Conservation (phyloP, 2,329 filamentous ascomycete species). For the Fusarium lyarnte region DNA sequence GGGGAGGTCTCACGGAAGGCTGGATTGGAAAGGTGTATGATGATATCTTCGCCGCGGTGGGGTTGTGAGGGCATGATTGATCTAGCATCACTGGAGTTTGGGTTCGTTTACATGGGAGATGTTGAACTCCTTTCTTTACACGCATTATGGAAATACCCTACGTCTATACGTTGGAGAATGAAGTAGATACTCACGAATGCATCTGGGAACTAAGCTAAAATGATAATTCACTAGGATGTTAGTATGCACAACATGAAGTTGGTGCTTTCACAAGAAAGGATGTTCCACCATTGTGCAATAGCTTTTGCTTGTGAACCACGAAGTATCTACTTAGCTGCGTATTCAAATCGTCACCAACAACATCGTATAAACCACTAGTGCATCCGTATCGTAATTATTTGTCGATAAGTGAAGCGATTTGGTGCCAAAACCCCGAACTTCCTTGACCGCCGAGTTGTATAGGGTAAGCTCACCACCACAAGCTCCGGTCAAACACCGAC, state of each 20-base stretch:
- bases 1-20: conserved; percentile 73
- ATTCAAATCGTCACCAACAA: rapidly evolving
- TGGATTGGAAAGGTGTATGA: conserved; percentile 88
- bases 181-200: neutral
- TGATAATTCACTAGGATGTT: neutral
- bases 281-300: too few species aligned
- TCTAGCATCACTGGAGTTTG: conserved; percentile 39
- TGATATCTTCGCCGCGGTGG: conserved; percentile 60
- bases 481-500: conserved; percentile 11
- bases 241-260: neutral
- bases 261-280: rapidly evolving
- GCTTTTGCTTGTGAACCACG: too few species aligned
- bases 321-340: neutral
- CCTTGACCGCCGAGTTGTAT: neutral
- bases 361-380: rapidly evolving
- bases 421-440: neutral
- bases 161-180: conserved; percentile 10
- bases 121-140: conserved; percentile 27
- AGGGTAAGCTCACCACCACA: conserved; percentile 30
- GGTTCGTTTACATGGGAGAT: conserved; percentile 27
- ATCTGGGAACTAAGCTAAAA: neutral
- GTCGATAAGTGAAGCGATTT: neutral
- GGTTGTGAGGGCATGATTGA: conserved; percentile 38
- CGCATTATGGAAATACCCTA: conserved; percentile 40
- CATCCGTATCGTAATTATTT: neutral